A percentile compares a stretch with the other conserved stretches of the same genome.
Conservation (phyloP, 2,329 filamentous ascomycete genomes). For the Fusarium gaditjirri region DNA sequence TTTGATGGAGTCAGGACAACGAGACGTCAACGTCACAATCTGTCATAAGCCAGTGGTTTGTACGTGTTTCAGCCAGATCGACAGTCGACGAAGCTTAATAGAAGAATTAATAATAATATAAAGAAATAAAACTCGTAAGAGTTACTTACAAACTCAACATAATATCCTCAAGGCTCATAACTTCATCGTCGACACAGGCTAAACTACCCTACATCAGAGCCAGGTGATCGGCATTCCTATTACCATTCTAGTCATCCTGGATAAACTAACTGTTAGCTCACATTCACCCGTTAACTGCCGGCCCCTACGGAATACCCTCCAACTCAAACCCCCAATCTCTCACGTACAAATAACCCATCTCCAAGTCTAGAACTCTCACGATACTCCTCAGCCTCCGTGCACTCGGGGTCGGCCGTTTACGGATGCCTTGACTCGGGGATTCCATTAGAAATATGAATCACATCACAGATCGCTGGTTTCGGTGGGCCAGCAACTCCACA, state of each 20-base stretch:
- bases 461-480: constrained; percentile 21
- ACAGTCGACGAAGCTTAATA: accelerated
- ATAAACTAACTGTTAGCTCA: neutral
- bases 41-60: too few relatives aligned
- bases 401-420: constrained; percentile 23
- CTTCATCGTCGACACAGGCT: neutral
- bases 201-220: constrained; percentile 5
- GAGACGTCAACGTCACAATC: too few relatives aligned
- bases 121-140: neutral
- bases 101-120: neutral
- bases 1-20: neutral
- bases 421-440: constrained; percentile 24
- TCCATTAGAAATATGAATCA: constrained; percentile 28
- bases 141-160: too few relatives aligned
- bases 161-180: too few relatives aligned
- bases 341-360: neutral
- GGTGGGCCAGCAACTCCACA: constrained; percentile 19
- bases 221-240: neutral
- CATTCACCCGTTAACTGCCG: constrained; percentile 8
- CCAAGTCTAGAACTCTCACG: neutral
- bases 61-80: neutral
- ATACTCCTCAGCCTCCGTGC: neutral
- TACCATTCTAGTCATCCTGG: neutral
- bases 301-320: neutral
- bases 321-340: neutral